Conservation (phyloP, 1,284 basidiomycete species). For the Cutaneotrichosporon cavernicola region DNA sequence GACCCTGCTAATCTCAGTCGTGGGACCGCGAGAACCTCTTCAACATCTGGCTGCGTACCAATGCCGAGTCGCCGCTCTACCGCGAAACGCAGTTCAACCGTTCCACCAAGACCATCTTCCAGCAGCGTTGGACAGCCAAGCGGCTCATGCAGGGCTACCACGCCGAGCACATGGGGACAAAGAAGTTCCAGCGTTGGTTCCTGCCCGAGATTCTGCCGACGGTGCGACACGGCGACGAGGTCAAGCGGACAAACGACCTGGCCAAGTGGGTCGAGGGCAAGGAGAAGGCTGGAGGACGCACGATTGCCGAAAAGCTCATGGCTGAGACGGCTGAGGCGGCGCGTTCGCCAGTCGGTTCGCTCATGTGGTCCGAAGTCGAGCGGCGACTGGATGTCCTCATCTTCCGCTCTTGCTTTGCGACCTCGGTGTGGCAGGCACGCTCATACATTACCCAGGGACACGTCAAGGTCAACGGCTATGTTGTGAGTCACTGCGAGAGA, state of each 20-base stretch:
- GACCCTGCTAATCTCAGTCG: conserved; percentile 59
- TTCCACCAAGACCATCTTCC: conserved; percentile 71
- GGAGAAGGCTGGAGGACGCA: conserved; percentile 42
- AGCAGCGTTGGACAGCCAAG: conserved; percentile 90
- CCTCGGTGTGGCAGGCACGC: conserved; percentile 85
- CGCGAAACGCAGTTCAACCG: conserved; percentile 62
- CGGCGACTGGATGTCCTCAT: conserved; percentile 87
- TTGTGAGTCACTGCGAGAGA: conserved; percentile 60
- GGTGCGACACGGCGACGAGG: conserved; percentile 57
- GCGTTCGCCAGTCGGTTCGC: conserved; percentile 71
- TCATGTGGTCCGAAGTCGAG: conserved; percentile 94
- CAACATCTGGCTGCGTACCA: conserved; percentile 69
- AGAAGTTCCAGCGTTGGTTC: conserved; percentile 93
- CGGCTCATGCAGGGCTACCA: conserved; percentile 91
- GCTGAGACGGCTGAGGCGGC: conserved; percentile 61
- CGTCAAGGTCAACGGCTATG: conserved; percentile 84
- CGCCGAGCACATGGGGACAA: conserved; percentile 90
- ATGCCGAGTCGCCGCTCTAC: conserved; percentile 54
- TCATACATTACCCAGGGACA: conserved; percentile 81
- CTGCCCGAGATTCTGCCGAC: conserved; percentile 83
- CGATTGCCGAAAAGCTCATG: conserved; percentile 54
- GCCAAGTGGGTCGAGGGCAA: conserved; percentile 61
- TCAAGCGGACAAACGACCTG: conserved; percentile 56
- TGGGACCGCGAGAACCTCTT: conserved; percentile 78
- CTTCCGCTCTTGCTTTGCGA: conserved; percentile 87